A percentile compares a stretch with the other conserved stretches of the same genome.
Evolutionary conservation across 2,329 filamentous ascomycete genomes (phyloP).

Genomic region (Chrysoporthe cubensis): DNA sequence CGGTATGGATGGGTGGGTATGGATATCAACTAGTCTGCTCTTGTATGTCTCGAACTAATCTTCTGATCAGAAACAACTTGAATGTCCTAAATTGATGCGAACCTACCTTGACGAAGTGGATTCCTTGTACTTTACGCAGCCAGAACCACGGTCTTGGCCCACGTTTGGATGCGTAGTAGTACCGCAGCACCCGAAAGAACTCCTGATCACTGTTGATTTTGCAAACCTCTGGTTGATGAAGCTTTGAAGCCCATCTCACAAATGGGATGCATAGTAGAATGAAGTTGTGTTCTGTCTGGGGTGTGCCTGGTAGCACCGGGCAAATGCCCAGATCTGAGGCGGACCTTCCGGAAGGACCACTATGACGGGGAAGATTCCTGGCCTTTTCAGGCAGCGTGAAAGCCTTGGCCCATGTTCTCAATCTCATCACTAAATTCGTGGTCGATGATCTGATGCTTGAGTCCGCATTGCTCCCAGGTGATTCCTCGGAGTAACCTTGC

Average conservation of each 20-base stretch:
- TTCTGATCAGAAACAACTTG: background rate
- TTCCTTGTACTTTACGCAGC: conserved; percentile 2
- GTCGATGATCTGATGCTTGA: background rate
- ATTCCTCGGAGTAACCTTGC: background rate
- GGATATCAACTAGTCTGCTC: conserved; percentile 20
- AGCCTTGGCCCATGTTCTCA: background rate
- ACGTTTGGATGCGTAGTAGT: conserved; percentile 24
- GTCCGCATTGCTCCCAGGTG: too few relatives aligned
- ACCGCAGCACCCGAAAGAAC: conserved; percentile 30
- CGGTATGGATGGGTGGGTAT: conserved; percentile 5
- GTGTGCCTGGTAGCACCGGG: background rate
- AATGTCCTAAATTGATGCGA: background rate
- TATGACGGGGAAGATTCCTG: background rate
- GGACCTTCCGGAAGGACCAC: background rate
- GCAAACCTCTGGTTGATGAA: conserved; percentile 32
- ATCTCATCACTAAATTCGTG: background rate
- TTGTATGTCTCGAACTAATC: conserved; percentile 18
- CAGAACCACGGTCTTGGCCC: conserved; percentile 28
- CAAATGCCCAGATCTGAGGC: conserved; percentile 10
- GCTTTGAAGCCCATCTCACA: conserved; percentile 23
- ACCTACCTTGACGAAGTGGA: conserved; percentile 22
- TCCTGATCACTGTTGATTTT: conserved; percentile 31
- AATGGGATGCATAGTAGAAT: conserved; percentile 31
- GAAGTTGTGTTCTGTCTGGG: conserved; percentile 25
- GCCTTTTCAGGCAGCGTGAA: background rate